Conservation (phyloP, 257 asterid species). For the Linderniella brevidens region DNA sequence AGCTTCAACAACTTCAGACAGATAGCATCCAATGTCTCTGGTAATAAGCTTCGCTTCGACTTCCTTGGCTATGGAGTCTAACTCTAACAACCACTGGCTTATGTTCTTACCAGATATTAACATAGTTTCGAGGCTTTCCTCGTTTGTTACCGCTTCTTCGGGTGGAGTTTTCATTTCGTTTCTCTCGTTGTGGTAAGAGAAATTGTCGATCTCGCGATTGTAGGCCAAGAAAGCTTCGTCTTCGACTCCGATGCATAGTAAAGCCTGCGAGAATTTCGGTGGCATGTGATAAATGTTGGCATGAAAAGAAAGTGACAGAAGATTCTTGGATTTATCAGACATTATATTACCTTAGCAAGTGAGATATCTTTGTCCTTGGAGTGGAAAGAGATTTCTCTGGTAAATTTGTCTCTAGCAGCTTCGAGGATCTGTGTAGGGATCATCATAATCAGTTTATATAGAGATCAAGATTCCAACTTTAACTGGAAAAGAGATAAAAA, state of each 20-base stretch:
- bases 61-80: conserved; percentile 49
- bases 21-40: conserved; percentile 58
- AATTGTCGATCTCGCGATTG: conserved; percentile 42
- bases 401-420: conserved; percentile 47
- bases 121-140: conserved; percentile 35
- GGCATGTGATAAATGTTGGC: too few relatives aligned
- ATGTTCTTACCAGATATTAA: conserved; percentile 48
- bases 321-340: conserved; percentile 3
- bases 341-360: conserved; percentile 47
- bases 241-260: conserved; percentile 55
- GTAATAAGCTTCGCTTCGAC: conserved; percentile 53
- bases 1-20: conserved; percentile 52
- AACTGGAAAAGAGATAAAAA: neutral
- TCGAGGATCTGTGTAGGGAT: conserved; percentile 29
- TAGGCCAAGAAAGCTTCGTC: conserved; percentile 53
- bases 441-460: neutral
- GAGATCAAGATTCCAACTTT: conserved; percentile 14
- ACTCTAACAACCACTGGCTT: conserved; percentile 43
- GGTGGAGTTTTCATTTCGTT: conserved; percentile 15
- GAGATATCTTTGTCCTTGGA: conserved; percentile 58
- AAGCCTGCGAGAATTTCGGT: too few relatives aligned
- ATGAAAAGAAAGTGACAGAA: neutral
- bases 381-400: conserved; percentile 48
- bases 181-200: conserved; percentile 28
- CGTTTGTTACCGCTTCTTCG: conserved; percentile 15